Evolutionary conservation across 257 asterid species (phyloP), one percentile per base, ranked within the genome.

Genomic region (Schizonepeta tenuifolia): DNA sequence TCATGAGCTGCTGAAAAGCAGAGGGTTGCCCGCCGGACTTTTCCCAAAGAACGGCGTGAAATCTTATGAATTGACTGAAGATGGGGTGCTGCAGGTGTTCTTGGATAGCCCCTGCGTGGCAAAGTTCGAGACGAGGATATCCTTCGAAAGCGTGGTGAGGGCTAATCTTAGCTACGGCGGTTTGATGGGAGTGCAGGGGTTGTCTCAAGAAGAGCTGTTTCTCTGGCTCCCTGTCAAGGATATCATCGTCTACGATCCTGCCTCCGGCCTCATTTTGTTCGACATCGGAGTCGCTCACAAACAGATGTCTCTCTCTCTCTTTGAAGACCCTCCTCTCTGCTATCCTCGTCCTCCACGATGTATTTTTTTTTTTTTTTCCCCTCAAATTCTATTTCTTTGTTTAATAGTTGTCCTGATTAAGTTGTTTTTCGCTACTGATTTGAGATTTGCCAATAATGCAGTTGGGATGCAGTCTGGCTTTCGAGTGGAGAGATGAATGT

Each of bases 141-240:
- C 69, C 7, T 93, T 89, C 72, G 95, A 90, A 20, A 85, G 85
- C 38, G 88, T 90, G 14, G 97, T 93, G 11, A 77, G 83, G 22
- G 98, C 98, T 2, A 93, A 93, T 53, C 86, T 93, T 3, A 89
- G 90, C 76, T 87, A 89, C 9, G 98, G 98, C 4, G 97, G 93
- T 2, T 78, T 93, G 55, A 90, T 73, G 24, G 96, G 97, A 7
- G 87, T 93, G 0, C 86, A 93, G 78, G 98, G 98, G 0, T 69
- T 93, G 61, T 84, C 96, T 24, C 95, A 93, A 58, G 94, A 93
- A 60, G 98, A 93, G 85, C 92, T 93, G 2, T 93, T 93, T 35
- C 51, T 93, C 13, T 93, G 97, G 98, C 69, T 93, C 18, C 97
- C 98, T 7, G 97, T 93, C 9, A 93, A 87, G 74, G 98, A 84